Percentiles rank a stretch among this genome's conserved stretches.
phyloP scores from a whole-genome alignment of 345 rosid genomes.

The Corymbia maculata region DNA sequence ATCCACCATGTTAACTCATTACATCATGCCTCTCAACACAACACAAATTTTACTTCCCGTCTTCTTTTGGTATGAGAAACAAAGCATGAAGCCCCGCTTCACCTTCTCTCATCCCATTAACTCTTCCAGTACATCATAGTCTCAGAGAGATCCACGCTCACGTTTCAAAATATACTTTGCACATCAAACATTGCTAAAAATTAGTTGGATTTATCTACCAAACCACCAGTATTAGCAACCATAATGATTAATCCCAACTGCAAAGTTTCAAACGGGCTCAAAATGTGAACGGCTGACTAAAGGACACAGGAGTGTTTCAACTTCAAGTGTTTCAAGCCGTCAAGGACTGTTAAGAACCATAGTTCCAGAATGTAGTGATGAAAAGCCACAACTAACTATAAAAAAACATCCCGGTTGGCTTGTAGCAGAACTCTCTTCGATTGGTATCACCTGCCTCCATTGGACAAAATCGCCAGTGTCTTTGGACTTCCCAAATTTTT shows the following conservation, averaged over 20 bases:
- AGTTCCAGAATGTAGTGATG: not conserved
- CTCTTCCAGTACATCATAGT: not conserved
- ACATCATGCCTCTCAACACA: not conserved
- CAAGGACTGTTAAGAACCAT: not conserved
- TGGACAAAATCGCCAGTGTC: not conserved
- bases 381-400: not conserved
- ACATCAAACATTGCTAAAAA: not conserved
- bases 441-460: not conserved
- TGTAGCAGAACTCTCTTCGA: not conserved
- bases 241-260: not conserved
- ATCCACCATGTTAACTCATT: not conserved
- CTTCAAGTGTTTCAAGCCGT: not conserved
- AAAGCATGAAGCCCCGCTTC: not conserved
- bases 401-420: not conserved
- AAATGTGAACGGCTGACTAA: not conserved
- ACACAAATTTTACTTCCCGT: not conserved
- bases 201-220: not conserved
- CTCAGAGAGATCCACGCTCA: not conserved
- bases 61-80: not conserved
- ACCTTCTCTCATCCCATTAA: not conserved
- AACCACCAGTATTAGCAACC: not conserved
- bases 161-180: not conserved
- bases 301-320: not conserved
- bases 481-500: not conserved
- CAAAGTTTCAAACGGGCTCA: not conserved